phyloP scores from a whole-genome alignment of 1,139 yeast species.

The Hansenula lynferdii region DNA sequence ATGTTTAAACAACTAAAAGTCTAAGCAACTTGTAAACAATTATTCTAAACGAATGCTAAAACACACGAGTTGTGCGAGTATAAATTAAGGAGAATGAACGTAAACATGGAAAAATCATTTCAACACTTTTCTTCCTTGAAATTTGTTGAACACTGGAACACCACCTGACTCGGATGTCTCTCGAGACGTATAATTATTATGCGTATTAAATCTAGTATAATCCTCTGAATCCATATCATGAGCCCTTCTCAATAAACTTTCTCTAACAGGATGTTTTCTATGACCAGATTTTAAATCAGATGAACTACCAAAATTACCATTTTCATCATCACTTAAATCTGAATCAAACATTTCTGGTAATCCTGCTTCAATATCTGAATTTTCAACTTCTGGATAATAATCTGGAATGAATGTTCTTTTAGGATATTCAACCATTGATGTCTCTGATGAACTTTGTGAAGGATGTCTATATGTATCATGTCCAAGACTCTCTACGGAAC shows the following conservation, averaged over 20 bases:
- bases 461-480: neutral
- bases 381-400: too few species aligned
- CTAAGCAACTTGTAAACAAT: too few species aligned
- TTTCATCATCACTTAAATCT: conserved; percentile 3
- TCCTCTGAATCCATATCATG: conserved; percentile 20
- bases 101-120: neutral
- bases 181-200: too few species aligned
- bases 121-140: conserved; percentile 1
- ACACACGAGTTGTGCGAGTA: too few species aligned
- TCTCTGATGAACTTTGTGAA: neutral
- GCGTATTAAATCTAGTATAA: conserved; percentile 15
- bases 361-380: neutral
- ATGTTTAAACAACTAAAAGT: too few species aligned
- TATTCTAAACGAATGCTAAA: too few species aligned
- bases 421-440: neutral
- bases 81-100: neutral
- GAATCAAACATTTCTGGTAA: neutral
- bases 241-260: conserved; percentile 17
- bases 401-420: neutral
- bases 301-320: neutral
- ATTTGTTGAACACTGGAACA: conserved; percentile 1
- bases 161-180: too few species aligned
- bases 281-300: neutral
- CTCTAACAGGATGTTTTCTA: conserved; percentile 8
- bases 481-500: neutral